Percentiles rank a stretch among this genome's conserved stretches.
phyloP scores from a whole-genome alignment of 2,329 filamentous ascomycete genomes.

The Cytospora schulzeri region DNA sequence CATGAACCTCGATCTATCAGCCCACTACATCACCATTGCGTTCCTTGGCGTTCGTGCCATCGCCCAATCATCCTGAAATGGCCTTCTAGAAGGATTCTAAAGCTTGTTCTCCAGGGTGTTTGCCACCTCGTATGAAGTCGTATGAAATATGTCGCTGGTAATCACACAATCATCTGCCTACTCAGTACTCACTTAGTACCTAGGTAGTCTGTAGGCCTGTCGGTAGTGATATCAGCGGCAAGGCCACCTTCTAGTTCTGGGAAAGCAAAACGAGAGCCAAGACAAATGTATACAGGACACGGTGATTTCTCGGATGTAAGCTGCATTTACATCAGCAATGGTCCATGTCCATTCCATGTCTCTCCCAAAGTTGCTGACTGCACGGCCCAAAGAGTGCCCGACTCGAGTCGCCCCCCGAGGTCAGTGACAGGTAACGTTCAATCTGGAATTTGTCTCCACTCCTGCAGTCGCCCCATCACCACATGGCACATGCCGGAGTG shows the following conservation, averaged over 20 bases:
- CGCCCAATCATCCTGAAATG: not conserved
- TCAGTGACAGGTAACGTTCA: no score
- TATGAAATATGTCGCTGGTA: not conserved
- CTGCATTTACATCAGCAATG: not conserved
- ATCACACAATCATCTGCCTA: no score
- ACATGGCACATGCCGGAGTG: no score
- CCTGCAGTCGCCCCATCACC: no score
- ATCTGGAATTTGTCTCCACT: no score
- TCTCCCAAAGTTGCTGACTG: not conserved
- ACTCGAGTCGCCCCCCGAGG: no score
- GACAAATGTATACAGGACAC: not conserved
- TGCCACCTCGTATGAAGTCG: constrained; percentile 7
- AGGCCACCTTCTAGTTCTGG: not conserved
- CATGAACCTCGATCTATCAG: not conserved
- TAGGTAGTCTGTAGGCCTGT: no score
- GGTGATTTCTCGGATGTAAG: not conserved
- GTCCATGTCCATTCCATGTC: not conserved
- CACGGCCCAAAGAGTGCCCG: not conserved
- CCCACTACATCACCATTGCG: not conserved
- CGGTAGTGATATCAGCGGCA: no score
- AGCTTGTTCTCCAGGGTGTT: not conserved
- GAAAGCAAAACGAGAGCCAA: not conserved
- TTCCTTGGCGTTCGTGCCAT: not conserved
- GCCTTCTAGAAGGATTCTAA: constrained; percentile 24
- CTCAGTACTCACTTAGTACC: no score